Percentiles rank a stretch among this genome's conserved stretches.
phyloP scores from a whole-genome alignment of 352 stramenopile genomes.

The Pseudoperonospora humuli region DNA sequence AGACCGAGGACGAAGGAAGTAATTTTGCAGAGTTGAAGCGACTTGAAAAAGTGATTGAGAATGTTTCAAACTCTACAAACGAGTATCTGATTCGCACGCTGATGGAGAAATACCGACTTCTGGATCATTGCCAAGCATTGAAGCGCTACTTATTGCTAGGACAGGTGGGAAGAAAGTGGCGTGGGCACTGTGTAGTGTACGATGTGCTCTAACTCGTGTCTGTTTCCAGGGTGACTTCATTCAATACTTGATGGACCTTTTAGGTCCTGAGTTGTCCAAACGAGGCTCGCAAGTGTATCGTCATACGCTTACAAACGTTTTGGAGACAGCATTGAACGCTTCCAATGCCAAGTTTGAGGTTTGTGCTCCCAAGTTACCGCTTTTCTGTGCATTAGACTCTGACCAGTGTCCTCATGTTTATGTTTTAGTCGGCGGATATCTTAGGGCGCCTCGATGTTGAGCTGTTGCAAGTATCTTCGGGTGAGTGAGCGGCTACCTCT shows the following conservation, averaged over 20 bases:
- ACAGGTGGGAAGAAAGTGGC: slow-evolving; percentile 59
- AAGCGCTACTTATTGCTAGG: slow-evolving; percentile 97
- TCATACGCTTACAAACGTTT: slow-evolving; percentile 91
- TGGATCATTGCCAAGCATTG: slow-evolving; percentile 93
- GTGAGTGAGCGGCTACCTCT: slow-evolving; percentile 9
- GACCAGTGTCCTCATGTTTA: background rate
- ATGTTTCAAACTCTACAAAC: slow-evolving; percentile 78
- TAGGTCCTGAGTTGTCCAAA: slow-evolving; percentile 88
- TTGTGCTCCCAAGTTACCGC: slow-evolving; percentile 1
- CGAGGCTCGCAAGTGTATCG: slow-evolving; percentile 88
- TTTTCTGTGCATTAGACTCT: background rate
- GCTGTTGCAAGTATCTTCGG: slow-evolving; percentile 74
- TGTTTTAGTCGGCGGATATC: slow-evolving; percentile 73
- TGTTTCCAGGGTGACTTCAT: slow-evolving; percentile 91
- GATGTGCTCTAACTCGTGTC: background rate
- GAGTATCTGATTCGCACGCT: slow-evolving; percentile 88
- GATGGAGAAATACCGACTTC: slow-evolving; percentile 89
- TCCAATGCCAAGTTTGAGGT: slow-evolving; percentile 95
- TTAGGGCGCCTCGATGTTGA: slow-evolving; percentile 90
- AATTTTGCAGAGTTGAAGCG: slow-evolving; percentile 66
- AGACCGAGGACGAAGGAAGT: slow-evolving; percentile 46
- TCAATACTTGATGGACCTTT: slow-evolving; percentile 92
- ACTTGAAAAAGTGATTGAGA: slow-evolving; percentile 71
- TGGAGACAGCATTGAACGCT: slow-evolving; percentile 91
- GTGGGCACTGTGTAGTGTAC: background rate